A percentile compares a stretch with the other conserved stretches of the same genome.
Evolutionary conservation across 331 rosid genomes (phyloP).

Genomic region (Phaseolus coccineus): DNA sequence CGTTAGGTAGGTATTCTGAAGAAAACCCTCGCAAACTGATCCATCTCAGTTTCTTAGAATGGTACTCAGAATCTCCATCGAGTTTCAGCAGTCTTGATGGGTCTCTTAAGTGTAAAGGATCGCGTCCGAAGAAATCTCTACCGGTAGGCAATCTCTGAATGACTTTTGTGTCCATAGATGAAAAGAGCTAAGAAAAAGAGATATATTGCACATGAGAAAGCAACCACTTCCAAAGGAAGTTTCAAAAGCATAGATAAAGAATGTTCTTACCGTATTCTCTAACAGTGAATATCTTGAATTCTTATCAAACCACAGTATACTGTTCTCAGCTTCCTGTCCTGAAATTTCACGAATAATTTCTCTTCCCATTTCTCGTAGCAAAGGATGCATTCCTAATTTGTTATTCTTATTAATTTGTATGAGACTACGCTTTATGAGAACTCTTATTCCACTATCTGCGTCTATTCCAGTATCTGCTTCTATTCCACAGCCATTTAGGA

Average conservation of each 20-base stretch:
- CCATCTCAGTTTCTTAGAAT: constrained; percentile 10
- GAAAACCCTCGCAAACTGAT: neutral
- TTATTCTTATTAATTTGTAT: neutral
- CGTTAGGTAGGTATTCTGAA: neutral
- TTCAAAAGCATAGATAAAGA: neutral
- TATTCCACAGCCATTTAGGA: neutral
- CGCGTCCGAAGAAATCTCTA: no score
- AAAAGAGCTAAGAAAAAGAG: neutral
- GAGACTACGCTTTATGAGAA: neutral
- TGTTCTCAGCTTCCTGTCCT: neutral
- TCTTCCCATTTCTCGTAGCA: constrained; percentile 16
- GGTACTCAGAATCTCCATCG: no score
- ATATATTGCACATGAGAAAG: neutral
- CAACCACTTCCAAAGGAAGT: no score
- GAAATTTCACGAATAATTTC: neutral
- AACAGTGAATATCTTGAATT: constrained; percentile 10
- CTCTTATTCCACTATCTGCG: neutral
- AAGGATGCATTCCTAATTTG: neutral
- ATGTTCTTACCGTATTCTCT: neutral
- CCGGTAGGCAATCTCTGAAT: neutral
- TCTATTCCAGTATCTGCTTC: neutral
- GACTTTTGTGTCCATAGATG: neutral
- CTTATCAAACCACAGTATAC: neutral
- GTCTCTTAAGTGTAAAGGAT: neutral
- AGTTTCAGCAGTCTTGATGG: neutral